Evolutionary conservation across 176 grass and related monocot species (phyloP).

Genomic region (Triticum aestivum): IWGSC_CS_RefSeq_v2.1 NC_057799.1:112143704-112144203

Average conservation of each 20-base stretch:
- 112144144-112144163: constrained; percentile 21
- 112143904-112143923: background rate
- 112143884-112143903: background rate
- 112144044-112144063: constrained; percentile 19
- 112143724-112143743: no score
- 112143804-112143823: no score
- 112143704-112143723: no score
- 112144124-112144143: fast-evolving
- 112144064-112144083: constrained; percentile 32
- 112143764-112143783: no score
- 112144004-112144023: constrained; percentile 28
- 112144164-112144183: background rate
- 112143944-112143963: background rate
- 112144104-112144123: background rate
- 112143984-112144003: background rate
- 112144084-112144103: background rate
- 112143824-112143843: no score
- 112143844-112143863: no score
- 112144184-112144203: background rate
- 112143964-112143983: background rate
- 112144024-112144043: background rate
- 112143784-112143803: no score
- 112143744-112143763: no score
- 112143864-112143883: background rate
- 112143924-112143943: background rate